Conservation (phyloP, 148 eudicot genomes). For the Camellia lanceoleosa region DNA sequence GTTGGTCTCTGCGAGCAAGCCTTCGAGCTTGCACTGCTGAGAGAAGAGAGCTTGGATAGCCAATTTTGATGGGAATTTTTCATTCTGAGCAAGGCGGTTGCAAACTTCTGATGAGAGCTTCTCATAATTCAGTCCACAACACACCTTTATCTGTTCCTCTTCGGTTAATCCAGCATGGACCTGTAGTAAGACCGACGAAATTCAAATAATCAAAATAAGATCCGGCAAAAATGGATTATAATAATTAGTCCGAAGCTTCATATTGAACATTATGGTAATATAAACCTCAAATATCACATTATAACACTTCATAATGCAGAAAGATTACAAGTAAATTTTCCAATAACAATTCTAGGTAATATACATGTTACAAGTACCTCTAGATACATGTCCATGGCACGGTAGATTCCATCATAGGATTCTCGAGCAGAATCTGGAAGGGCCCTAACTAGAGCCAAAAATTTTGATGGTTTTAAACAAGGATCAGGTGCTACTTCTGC, state of each 20-base stretch:
- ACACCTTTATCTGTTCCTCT: conserved; percentile 55
- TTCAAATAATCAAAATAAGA: background rate
- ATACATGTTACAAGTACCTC: conserved; percentile 42
- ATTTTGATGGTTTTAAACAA: conserved; percentile 57
- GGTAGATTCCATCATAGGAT: conserved; percentile 61
- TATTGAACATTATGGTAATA: background rate
- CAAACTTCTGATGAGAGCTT: conserved; percentile 64
- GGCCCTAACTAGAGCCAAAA: conserved; percentile 47
- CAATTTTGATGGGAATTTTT: conserved; percentile 53
- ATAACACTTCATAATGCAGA: background rate
- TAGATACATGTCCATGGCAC: conserved; percentile 65
- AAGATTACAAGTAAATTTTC: background rate
- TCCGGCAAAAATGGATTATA: too few species aligned
- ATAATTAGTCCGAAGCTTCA: background rate
- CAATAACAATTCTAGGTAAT: background rate
- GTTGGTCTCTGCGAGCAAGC: conserved; percentile 43
- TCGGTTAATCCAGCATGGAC: conserved; percentile 67
- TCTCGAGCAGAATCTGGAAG: conserved; percentile 72
- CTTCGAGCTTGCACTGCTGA: conserved; percentile 53
- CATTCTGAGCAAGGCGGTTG: conserved; percentile 49
- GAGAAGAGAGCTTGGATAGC: conserved; percentile 50
- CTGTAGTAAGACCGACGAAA: conserved; percentile 28
- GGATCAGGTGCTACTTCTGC: conserved; percentile 91
- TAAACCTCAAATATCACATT: background rate
- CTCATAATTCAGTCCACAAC: conserved; percentile 55